A percentile compares a stretch with the other conserved stretches of the same genome.
Evolutionary conservation across 1,284 basidiomycete species (phyloP).

Genomic region (Apiotrichum montevideense): DNA sequence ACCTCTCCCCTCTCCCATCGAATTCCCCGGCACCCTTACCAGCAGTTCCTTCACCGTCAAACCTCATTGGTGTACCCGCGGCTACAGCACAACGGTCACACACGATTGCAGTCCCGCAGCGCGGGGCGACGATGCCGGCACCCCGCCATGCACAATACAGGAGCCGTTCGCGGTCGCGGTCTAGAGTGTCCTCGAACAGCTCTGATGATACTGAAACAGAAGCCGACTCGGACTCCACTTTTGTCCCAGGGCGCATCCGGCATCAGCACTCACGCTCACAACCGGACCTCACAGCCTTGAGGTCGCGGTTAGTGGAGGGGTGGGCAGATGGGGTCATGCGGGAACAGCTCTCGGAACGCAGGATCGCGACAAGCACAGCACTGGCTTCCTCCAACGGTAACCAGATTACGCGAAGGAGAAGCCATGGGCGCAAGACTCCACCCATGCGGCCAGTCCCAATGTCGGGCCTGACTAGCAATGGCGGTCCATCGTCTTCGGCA

Average conservation of each 20-base stretch:
- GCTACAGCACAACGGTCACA: neutral
- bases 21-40: no score
- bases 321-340: conserved; percentile 29
- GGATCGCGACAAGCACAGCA: neutral
- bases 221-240: conserved; percentile 33
- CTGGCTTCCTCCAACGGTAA: neutral
- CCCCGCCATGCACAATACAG: neutral
- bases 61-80: neutral
- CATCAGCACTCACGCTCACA: conserved; percentile 32
- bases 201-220: conserved; percentile 31
- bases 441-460: conserved; percentile 15
- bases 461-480: neutral
- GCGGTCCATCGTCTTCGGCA: neutral
- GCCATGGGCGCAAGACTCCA: conserved; percentile 20
- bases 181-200: conserved; percentile 7
- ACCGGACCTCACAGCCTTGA: conserved; percentile 35
- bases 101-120: neutral
- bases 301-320: conserved; percentile 28
- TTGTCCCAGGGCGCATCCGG: conserved; percentile 23
- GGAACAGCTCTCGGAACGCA: conserved; percentile 13
- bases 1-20: conserved; percentile 4
- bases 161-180: conserved; percentile 4
- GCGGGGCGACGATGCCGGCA: conserved; percentile 8
- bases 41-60: neutral
- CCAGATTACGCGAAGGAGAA: conserved; percentile 7